Percentiles rank a stretch among this genome's conserved stretches.
Evolutionary conservation across 805 yeast genomes (phyloP).

Genomic region (Yamadazyma olivae): DNA sequence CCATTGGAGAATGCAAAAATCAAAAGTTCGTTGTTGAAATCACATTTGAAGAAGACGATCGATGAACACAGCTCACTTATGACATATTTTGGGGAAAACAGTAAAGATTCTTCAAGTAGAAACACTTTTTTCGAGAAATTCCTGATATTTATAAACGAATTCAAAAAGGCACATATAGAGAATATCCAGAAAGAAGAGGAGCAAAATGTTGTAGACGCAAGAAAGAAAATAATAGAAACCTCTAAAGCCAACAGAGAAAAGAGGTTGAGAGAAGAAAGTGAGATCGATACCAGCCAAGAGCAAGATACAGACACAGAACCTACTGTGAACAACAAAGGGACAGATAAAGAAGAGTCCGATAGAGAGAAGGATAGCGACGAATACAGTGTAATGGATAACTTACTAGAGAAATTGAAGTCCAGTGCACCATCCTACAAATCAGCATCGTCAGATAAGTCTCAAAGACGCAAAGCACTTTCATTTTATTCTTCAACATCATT

Average conservation of each 20-base stretch:
- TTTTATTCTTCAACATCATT: constrained; percentile 28
- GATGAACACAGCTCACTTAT: constrained; percentile 68
- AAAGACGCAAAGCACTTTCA: constrained; percentile 31
- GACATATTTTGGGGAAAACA: constrained; percentile 89
- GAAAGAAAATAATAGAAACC: constrained; percentile 32
- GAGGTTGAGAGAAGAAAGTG: constrained; percentile 9
- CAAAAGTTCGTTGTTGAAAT: constrained; percentile 61
- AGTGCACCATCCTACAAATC: constrained; percentile 20
- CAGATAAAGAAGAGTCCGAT: constrained; percentile 13
- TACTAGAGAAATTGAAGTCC: constrained; percentile 30
- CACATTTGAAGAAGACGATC: constrained; percentile 60
- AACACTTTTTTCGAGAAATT: constrained; percentile 75
- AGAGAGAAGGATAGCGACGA: background rate
- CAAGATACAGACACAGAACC: background rate
- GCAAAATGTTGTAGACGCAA: constrained; percentile 41
- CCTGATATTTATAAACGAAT: constrained; percentile 74
- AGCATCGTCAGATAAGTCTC: constrained; percentile 13
- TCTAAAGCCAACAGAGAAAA: constrained; percentile 10
- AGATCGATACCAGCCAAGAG: constrained; percentile 10
- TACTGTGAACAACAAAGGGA: constrained; percentile 6
- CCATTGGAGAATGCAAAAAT: constrained; percentile 73
- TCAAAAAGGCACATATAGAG: constrained; percentile 74
- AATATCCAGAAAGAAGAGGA: constrained; percentile 83
- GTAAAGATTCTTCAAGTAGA: constrained; percentile 62
- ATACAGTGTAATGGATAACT: constrained; percentile 28